phyloP scores from a whole-genome alignment of 768 basidiomycete genomes.

The Termitomyces heimii region DNA sequence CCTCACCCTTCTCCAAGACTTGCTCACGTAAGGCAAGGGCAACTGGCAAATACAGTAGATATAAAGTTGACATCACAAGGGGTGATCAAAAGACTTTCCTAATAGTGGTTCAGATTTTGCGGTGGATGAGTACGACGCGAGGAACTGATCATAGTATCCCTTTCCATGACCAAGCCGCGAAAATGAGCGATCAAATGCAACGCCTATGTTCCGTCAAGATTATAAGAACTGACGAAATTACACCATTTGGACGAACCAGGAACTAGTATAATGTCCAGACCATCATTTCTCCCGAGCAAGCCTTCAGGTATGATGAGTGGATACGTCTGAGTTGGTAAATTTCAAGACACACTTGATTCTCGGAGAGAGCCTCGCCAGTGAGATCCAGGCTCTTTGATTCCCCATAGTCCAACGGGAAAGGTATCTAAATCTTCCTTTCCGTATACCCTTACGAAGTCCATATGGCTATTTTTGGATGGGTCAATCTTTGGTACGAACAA shows the following conservation, averaged over 20 bases:
- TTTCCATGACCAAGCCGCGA: constrained; percentile 78
- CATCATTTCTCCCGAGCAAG: constrained; percentile 28
- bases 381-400: constrained; percentile 60
- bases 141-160: constrained; percentile 77
- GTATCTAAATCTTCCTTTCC: constrained; percentile 49
- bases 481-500: constrained; percentile 68
- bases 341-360: constrained; percentile 37
- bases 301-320: constrained; percentile 19
- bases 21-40: constrained; percentile 63
- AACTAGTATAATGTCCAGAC: constrained; percentile 59
- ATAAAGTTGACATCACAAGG: constrained; percentile 7
- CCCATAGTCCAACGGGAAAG: constrained; percentile 64
- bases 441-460: constrained; percentile 66
- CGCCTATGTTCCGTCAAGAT: constrained; percentile 32
- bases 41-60: constrained; percentile 33
- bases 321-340: not conserved
- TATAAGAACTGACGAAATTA: not conserved
- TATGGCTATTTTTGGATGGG: constrained; percentile 32
- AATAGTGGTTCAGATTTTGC: constrained; percentile 47
- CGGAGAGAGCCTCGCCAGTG: constrained; percentile 40
- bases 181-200: constrained; percentile 67
- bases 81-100: constrained; percentile 31
- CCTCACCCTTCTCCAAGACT: constrained; percentile 39
- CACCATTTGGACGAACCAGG: constrained; percentile 42
- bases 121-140: constrained; percentile 45